Base-by-base conservation (phyloP, 2,329 filamentous ascomycete genomes). In the Clonostachys sp. region DNA sequence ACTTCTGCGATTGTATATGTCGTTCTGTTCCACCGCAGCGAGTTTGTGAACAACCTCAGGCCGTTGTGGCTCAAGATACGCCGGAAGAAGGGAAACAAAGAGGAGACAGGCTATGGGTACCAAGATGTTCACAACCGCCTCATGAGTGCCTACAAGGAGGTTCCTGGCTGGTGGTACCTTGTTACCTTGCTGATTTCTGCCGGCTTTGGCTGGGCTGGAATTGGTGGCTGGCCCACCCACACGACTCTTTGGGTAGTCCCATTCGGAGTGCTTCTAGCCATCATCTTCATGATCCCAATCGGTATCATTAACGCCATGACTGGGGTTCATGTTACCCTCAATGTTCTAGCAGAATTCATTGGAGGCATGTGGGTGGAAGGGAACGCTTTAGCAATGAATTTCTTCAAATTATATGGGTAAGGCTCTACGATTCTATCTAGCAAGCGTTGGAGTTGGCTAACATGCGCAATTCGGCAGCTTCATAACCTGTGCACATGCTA, bases 281-380 rank as follows among this genome's bases (percentile, higher is more conserved):
- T 72, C 7, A 57, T 73, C 39, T 71, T 73, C 41, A 64, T 67
- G 24, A 65, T 75, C 3, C 71, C 71, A 1, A 52, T 72, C 5
- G 70, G 69, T 2, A 64, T 73, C 50, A 57, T 73, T 5, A 70
- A 66, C 4, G 72, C 71, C 24, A 72, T 68, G 35, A 72, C 72
- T 2, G 70, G 70, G 35, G 71, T 68, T 8, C 71, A 71, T 46
- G 58, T 73, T 6, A 62, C 66, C 1, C 60, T 73, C 3, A 67
- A 67, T n/a, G 54, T 65, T 4, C 57, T 74, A 39, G 61, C 72
- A 42, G 64, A 74, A 55, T 65, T 74, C 45, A 61, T 74, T 46
- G 69, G 65, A 1, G 69, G 68, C 18, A 68, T 65, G 56, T 54
- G 59, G 57, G 61, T 61, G 24, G 56, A 58, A 10, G 59, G 61